Conservation (phyloP, 495 filamentous ascomycete genomes). For the Tetracladium marchalianum region DNA sequence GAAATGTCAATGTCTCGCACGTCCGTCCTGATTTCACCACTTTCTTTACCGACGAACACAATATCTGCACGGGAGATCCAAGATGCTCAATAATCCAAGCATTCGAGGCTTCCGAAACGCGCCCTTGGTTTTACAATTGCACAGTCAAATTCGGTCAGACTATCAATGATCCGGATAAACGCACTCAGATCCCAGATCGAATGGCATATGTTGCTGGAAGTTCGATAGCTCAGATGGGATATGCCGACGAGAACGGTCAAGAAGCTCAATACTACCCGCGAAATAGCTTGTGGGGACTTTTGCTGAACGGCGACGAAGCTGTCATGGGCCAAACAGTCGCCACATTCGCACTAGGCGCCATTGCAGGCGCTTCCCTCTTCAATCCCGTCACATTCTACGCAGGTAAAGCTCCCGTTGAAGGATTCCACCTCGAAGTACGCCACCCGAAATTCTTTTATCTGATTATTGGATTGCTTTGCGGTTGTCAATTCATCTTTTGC, state of each 20-base stretch:
- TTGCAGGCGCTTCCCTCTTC: slow-evolving; percentile 7
- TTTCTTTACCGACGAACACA: slow-evolving; percentile 7
- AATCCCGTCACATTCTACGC: slow-evolving; percentile 6
- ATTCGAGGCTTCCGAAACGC: slow-evolving; percentile 9
- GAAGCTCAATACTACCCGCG: slow-evolving; percentile 13
- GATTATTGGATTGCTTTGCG: slow-evolving; percentile 12
- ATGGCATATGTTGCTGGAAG: slow-evolving; percentile 16
- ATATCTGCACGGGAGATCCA: slow-evolving; percentile 1
- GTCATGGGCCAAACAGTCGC: slow-evolving; percentile 7
- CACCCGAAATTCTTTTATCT: slow-evolving; percentile 13
- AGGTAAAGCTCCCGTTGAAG: slow-evolving; percentile 5
- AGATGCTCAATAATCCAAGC: slow-evolving; percentile 14
- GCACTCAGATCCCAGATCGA: slow-evolving; percentile 12
- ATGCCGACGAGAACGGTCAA: background rate
- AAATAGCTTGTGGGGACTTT: slow-evolving; percentile 7
- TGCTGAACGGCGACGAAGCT: background rate
- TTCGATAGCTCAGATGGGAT: slow-evolving; percentile 15
- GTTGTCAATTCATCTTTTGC: slow-evolving; percentile 12
- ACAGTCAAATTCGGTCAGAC: slow-evolving; percentile 11
- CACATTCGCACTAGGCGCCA: slow-evolving; percentile 6
- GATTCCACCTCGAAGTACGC: slow-evolving; percentile 4
- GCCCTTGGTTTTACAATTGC: slow-evolving; percentile 19
- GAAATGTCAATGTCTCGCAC: slow-evolving; percentile 1
- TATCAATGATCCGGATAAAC: slow-evolving; percentile 8
- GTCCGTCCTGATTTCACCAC: slow-evolving; percentile 5